Evolutionary conservation across 371 early-diverging fungal genomes (phyloP).

Genomic region (Cokeromyces recurvatus): DNA sequence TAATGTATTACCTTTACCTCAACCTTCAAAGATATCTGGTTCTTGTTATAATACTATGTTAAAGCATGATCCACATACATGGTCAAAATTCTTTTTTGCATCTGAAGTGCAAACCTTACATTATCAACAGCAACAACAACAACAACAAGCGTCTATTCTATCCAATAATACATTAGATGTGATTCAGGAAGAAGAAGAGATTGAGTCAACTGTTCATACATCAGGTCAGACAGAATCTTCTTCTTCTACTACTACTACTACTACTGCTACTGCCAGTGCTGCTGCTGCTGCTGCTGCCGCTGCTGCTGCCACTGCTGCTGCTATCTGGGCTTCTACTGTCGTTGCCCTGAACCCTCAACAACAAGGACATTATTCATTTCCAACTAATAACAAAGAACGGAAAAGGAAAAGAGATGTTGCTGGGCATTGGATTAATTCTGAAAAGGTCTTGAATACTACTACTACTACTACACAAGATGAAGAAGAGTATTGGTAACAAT

Average conservation of each 20-base stretch:
- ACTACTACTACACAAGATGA: no score
- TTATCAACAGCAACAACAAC: no score
- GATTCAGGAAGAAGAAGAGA: conserved; percentile 10
- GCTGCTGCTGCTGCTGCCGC: background rate
- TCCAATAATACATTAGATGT: conserved; percentile 5
- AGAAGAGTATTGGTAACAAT: conserved; percentile 4
- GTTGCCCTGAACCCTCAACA: background rate
- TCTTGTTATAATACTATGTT: background rate
- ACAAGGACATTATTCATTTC: no score
- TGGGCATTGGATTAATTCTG: conserved; percentile 8
- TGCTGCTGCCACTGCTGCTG: conserved; percentile 6
- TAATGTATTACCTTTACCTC: conserved; percentile 15
- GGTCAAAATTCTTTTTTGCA: conserved; percentile 11
- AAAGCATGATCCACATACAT: background rate
- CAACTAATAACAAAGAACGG: background rate
- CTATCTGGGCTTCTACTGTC: conserved; percentile 1
- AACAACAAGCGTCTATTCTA: no score
- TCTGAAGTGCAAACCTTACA: conserved; percentile 22
- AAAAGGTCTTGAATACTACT: no score
- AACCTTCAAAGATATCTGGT: conserved; percentile 17
- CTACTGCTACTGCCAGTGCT: background rate
- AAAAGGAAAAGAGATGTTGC: background rate
- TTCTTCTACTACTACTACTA: background rate
- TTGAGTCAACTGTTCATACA: no score
- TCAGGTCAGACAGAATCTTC: no score